Evolutionary conservation across 768 basidiomycete species (phyloP), one percentile per base, ranked within the genome.

Genomic region (Glaciozyma antarctica): DNA sequence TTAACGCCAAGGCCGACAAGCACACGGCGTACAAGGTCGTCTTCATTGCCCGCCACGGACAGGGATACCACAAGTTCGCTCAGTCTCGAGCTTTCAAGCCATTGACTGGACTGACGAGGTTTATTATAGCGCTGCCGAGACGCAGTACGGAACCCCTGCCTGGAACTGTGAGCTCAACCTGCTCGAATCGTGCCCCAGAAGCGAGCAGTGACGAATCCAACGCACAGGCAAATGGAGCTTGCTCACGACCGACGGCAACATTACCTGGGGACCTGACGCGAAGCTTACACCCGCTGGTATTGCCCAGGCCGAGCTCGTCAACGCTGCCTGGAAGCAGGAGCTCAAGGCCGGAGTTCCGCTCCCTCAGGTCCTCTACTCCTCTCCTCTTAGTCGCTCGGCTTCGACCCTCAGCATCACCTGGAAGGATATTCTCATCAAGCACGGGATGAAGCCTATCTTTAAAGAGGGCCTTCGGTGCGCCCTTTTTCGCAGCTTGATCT

Each of bases 261-360:
- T 74, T 12, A 72, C 71, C 2, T 76, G 75, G 75, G 73, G 73
- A 6, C 73, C 73, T 4, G 75, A 76, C 48, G 62, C 75, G 0
- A 24, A 51, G 5, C 68, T 76, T 22, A 75, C 74, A 2, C 61
- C 59, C 5, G 21, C 47, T 2, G 75, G 75, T 21, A 34, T 56
- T 16, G 6, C 22, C 3, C 73, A 75, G 61, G 75, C 74, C 0
- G 3, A 26, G 22, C 59, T 45, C 12, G 62, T 66, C 17, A 70
- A 72, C 52, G 38, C 0, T 0, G 70, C 70, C 2, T 76, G 71
- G 70, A 67, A 70, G 55, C n/a, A 43, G 16, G 47, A 62, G 30
- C 55, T 32, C 3, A 3, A 19, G 6, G 61, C 30, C 2, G 69
- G 65, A 3, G 67, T 69, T 0, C 75, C 75, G 0, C 58, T 74